Percentiles rank a stretch among this genome's conserved stretches.
Conservation (phyloP, 495 filamentous ascomycete genomes). For the Podospora fimiseda region DNA sequence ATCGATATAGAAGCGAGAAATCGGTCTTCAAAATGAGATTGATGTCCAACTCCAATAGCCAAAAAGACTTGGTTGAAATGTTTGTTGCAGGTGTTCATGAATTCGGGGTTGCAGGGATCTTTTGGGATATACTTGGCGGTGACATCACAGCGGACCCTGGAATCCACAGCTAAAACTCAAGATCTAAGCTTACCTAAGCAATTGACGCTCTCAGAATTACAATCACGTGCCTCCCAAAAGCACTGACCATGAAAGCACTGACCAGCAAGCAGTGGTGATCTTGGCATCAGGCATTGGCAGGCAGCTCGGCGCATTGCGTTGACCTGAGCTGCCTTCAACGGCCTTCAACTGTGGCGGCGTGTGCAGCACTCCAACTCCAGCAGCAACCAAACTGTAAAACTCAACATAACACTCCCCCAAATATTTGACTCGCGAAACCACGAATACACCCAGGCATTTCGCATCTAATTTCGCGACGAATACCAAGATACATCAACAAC, state of each 20-base stretch:
- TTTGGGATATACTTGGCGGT: conserved; percentile 4
- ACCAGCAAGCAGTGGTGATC: not conserved
- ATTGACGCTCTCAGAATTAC: no score
- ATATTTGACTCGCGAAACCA: no score
- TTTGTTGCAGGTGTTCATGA: not conserved
- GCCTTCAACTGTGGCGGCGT: conserved; percentile 2
- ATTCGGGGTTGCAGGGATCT: not conserved
- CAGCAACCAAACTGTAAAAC: conserved; percentile 6
- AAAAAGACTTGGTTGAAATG: no score
- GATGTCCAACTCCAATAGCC: no score
- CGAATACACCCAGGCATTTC: no score
- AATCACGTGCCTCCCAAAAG: conserved; percentile 11
- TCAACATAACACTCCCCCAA: not conserved
- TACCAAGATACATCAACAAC: not conserved
- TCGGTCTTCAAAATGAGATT: no score
- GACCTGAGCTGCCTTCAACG: conserved; percentile 29
- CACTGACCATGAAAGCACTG: not conserved
- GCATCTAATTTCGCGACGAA: no score
- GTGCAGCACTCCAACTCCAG: not conserved
- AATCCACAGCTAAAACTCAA: not conserved
- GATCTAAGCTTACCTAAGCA: not conserved
- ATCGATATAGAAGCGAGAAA: no score
- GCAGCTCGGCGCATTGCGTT: conserved; percentile 23
- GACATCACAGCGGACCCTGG: conserved; percentile 1
- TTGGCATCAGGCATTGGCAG: conserved; percentile 9